A percentile compares a stretch with the other conserved stretches of the same genome.
phyloP scores from a whole-genome alignment of 768 basidiomycete species.

The Tylopilus balloui region DNA sequence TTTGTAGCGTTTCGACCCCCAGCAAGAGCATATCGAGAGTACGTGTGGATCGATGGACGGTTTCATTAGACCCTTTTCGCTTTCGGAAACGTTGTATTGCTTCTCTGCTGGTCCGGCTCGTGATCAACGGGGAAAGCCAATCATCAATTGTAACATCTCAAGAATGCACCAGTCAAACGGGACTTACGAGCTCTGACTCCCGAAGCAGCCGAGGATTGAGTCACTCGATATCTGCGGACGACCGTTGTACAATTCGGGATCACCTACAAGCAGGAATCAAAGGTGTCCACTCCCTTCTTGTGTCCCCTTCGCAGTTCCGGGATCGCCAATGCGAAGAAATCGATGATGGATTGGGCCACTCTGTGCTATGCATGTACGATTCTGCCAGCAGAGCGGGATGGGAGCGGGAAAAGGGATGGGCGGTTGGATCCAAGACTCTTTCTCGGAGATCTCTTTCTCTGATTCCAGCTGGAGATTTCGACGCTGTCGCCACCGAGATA shows the following conservation, averaged over 20 bases:
- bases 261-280: background rate
- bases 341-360: background rate
- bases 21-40: background rate
- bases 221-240: background rate
- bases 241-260: background rate
- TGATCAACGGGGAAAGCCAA: background rate
- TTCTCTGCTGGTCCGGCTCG: background rate
- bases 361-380: background rate
- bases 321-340: background rate
- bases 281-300: background rate
- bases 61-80: background rate
- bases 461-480: background rate
- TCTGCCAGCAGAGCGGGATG: constrained; percentile 1
- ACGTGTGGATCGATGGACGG: background rate
- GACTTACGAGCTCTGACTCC: background rate
- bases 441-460: background rate
- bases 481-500: background rate
- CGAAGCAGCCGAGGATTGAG: background rate
- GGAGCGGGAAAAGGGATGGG: background rate
- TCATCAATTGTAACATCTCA: background rate
- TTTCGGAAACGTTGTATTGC: background rate
- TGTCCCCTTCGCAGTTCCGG: background rate
- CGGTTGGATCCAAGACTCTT: background rate
- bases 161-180: background rate
- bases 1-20: background rate